Evolutionary conservation across 371 early-diverging fungal species (phyloP), one percentile per base, ranked within the genome.

Genomic region (Mucor saturninus): DNA sequence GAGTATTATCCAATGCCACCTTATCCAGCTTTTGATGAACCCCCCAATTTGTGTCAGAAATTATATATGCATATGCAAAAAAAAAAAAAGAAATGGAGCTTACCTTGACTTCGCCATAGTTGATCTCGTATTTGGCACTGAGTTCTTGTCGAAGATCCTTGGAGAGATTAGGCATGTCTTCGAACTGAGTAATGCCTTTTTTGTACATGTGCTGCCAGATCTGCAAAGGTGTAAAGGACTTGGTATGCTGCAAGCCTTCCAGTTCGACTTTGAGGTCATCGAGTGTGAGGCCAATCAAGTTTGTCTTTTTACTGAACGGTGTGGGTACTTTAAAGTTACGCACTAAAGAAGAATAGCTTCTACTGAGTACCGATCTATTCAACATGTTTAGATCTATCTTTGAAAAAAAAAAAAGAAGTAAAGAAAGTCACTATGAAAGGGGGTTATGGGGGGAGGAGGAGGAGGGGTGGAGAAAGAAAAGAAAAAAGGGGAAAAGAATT

Each of bases 151-250:
- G 85, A 10, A 90, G 53, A 2, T 62, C 40, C 37, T 81, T 82
- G 3, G 89, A 81, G 42, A 95, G 58, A 46, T 82, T 86, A 2
- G 84, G 72, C 88, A 94, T 93, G 13, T 83, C 81, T 11, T 83
- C 74, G 46, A 94, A 89, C 15, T 64, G 58, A 0, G 73, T 68
- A 4, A 68, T 67, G 6, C 91, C 89, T 67, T 83, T 80, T n/a
- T 74, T 69, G 57, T 91, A 91, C 43, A 91, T 83, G 70, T 86
- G 88, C 13, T 83, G 68, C 81, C 86, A 87, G 31, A 91, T 72
- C 68, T 91, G 91, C 13, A 68, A 65, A 39, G 85, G 78, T 2
- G 88, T 83, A 62, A 72, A 89, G 3, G 68, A 67, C 51, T 81
- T 81, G n/a, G 64, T 60, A n/a, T 70, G 71, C 0, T 71, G 37